These are phyloP conservation scores for Flagelloscypha sp. DNA, from an alignment of 768 basidiomycete species.

Conservation along the genomic window DNA sequence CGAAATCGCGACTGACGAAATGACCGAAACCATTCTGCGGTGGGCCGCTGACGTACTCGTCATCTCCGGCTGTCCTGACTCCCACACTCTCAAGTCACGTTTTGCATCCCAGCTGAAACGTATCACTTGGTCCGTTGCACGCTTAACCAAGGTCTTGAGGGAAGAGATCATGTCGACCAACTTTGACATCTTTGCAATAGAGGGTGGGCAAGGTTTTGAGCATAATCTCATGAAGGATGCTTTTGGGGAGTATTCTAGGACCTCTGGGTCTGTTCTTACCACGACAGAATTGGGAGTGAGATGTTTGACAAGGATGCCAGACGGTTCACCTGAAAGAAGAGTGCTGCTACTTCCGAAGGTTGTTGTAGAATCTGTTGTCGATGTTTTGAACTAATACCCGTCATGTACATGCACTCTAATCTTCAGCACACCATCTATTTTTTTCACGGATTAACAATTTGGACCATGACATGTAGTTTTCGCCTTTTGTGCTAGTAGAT, in stretches of 20 bases:
- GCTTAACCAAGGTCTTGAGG: slow-evolving; percentile 52
- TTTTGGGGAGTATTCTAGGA: slow-evolving; percentile 50
- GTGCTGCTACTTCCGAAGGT: slow-evolving; percentile 67
- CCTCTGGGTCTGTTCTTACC: slow-evolving; percentile 47
- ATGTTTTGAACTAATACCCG: slow-evolving; percentile 28
- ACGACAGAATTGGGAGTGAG: slow-evolving; percentile 67
- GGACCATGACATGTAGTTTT: too few relatives aligned
- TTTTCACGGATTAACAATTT: too few relatives aligned
- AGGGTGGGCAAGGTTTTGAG: slow-evolving; percentile 44
- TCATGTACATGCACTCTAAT: too few relatives aligned
- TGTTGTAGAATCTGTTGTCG: slow-evolving; percentile 61
- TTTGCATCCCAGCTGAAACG: slow-evolving; percentile 57
- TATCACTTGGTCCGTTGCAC: slow-evolving; percentile 56
- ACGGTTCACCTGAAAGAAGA: slow-evolving; percentile 42
- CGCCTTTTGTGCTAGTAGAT: too few relatives aligned
- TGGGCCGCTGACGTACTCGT: slow-evolving; percentile 64
- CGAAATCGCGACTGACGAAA: slow-evolving; percentile 61
- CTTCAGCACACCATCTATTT: too few relatives aligned
- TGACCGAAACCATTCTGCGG: slow-evolving; percentile 65
- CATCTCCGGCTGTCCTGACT: slow-evolving; percentile 49
- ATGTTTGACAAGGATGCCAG: slow-evolving; percentile 43
- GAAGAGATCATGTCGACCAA: slow-evolving; percentile 75
- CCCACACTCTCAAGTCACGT: slow-evolving; percentile 32
- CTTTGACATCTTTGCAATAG: slow-evolving; percentile 61
- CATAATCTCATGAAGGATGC: slow-evolving; percentile 48